Conservation (phyloP, 345 rosid species). For the Gossypium ekmanianum region DNA sequence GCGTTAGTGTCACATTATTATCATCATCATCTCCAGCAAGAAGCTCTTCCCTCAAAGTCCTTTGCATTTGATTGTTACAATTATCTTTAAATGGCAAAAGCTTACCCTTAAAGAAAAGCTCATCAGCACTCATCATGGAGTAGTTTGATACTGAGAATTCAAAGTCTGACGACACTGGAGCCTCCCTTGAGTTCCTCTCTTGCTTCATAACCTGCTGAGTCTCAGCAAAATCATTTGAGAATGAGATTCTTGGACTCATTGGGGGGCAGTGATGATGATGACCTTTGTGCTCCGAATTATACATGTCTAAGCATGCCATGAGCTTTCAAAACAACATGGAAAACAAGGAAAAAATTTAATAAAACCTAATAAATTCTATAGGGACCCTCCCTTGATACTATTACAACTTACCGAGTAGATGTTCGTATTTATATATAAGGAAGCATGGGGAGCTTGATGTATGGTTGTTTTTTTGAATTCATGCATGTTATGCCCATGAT, state of each 20-base stretch:
- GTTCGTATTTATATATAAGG: conserved; percentile 48
- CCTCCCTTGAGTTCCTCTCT: conserved; percentile 35
- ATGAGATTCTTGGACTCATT: conserved; percentile 86
- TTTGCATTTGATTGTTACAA: conserved; percentile 47
- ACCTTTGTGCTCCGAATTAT: conserved; percentile 57
- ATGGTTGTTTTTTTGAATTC: conserved; percentile 23
- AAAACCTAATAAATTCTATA: conserved; percentile 20
- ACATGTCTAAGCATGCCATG: conserved; percentile 86
- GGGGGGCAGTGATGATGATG: conserved; percentile 36
- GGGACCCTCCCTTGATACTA: conserved; percentile 39
- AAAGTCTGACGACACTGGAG: conserved; percentile 62
- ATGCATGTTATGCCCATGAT: conserved; percentile 43
- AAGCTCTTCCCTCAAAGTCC: conserved; percentile 90
- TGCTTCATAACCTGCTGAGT: conserved; percentile 48
- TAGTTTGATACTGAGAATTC: conserved; percentile 77
- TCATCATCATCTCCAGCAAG: conserved; percentile 41
- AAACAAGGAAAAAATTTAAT: conserved; percentile 1
- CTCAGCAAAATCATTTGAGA: conserved; percentile 79
- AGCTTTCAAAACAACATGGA: conserved; percentile 35
- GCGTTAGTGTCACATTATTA: conserved; percentile 38
- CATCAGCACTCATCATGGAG: conserved; percentile 96
- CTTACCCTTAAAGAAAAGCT: conserved; percentile 88
- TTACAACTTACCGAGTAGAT: conserved; percentile 38
- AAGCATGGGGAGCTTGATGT: conserved; percentile 11
- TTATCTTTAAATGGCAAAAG: conserved; percentile 71